Evolutionary conservation across 352 stramenopile genomes (phyloP).

Genomic region (Pythium coloratum): DNA sequence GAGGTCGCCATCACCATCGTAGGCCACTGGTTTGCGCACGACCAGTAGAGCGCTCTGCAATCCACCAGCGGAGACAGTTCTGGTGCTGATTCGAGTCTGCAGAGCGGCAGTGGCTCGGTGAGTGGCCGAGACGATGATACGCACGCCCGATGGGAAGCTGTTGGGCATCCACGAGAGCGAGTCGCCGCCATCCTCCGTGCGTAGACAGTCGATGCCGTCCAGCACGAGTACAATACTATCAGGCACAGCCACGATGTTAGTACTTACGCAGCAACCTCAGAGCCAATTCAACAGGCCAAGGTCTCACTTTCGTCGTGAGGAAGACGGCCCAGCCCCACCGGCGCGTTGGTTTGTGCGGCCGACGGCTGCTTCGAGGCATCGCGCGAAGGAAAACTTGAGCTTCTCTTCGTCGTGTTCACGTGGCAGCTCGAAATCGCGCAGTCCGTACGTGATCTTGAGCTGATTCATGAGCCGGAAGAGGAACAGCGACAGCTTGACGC

Average conservation of each 20-base stretch:
- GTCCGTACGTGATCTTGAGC: conserved; percentile 64
- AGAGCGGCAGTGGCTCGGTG: conserved; percentile 16
- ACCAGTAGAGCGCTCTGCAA: conserved; percentile 45
- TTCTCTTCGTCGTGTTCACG: conserved; percentile 84
- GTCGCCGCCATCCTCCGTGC: conserved; percentile 79
- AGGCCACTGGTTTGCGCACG: conserved; percentile 49
- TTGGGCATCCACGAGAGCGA: conserved; percentile 85
- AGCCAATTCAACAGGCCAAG: not conserved
- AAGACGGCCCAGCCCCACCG: conserved; percentile 21
- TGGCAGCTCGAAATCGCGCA: conserved; percentile 81
- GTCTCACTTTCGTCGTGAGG: conserved; percentile 28
- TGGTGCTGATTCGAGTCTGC: conserved; percentile 25
- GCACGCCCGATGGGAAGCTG: conserved; percentile 60
- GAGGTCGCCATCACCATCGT: conserved; percentile 68
- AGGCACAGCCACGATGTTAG: not conserved
- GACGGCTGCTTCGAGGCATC: conserved; percentile 73
- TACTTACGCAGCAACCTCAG: not conserved
- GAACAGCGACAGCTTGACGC: conserved; percentile 80
- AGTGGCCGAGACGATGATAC: conserved; percentile 73
- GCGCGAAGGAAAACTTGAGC: conserved; percentile 80
- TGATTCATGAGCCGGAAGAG: conserved; percentile 83
- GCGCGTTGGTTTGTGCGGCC: conserved; percentile 35
- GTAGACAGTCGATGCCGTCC: conserved; percentile 80
- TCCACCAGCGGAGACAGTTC: not conserved
- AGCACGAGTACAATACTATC: conserved; percentile 76